A percentile compares a stretch with the other conserved stretches of the same genome.
Evolutionary conservation across 78 protist genomes (phyloP).

Genomic region (Emiliania huxleyi): DNA sequence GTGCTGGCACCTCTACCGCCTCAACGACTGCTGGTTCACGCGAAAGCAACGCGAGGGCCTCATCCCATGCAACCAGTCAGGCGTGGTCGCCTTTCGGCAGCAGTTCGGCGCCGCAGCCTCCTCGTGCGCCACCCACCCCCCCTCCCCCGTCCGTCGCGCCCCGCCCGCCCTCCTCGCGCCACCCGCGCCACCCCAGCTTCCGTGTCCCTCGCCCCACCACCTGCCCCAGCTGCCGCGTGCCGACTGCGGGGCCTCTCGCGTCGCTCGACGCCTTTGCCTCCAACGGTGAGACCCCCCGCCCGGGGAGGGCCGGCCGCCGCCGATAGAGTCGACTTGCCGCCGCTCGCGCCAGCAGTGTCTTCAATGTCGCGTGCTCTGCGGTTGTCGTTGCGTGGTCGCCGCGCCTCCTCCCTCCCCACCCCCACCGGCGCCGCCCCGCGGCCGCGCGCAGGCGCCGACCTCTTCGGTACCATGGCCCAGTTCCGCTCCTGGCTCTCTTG

Average conservation of each 20-base stretch:
- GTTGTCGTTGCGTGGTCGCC: too few species aligned
- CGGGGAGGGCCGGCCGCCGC: too few species aligned
- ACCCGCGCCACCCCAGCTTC: too few species aligned
- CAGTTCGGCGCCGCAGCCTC: neutral
- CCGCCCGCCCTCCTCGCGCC: too few species aligned
- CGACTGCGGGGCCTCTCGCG: neutral
- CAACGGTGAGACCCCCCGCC: neutral
- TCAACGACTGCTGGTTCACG: constrained; percentile 3
- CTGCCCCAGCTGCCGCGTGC: too few species aligned
- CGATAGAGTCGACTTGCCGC: too few species aligned
- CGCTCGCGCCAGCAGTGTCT: too few species aligned
- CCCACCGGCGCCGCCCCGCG: too few species aligned
- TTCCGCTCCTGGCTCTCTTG: neutral
- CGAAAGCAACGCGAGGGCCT: neutral
- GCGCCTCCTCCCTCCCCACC: too few species aligned
- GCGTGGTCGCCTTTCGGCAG: neutral
- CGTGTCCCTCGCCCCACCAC: too few species aligned
- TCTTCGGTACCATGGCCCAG: neutral
- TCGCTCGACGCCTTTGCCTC: neutral
- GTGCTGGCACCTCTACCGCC: constrained; percentile 12
- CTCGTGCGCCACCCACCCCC: too few species aligned
- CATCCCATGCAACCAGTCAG: neutral
- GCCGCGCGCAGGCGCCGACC: neutral
- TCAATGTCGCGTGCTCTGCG: neutral
- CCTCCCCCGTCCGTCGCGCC: too few species aligned